A percentile compares a stretch with the other conserved stretches of the same genome.
Evolutionary conservation across 306 rosid genomes (phyloP).

Genomic region (peach (Prunus persica)): Prunus_persica_NCBIv2 NC_034011.1:2100501-2101000

Average conservation of each 20-base stretch:
- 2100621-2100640: constrained; percentile 94
- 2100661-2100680: constrained; percentile 88
- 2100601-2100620: constrained; percentile 73
- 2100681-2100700: neutral
- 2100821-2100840: constrained; percentile 5
- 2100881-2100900: constrained; percentile 91
- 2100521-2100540: constrained; percentile 94
- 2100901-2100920: constrained; percentile 84
- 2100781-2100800: neutral
- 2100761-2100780: neutral
- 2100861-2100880: constrained; percentile 79
- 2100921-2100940: constrained; percentile 94
- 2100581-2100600: constrained; percentile 64
- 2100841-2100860: constrained; percentile 88
- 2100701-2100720: neutral
- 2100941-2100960: constrained; percentile 73
- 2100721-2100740: neutral
- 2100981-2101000: constrained; percentile 84
- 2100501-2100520: constrained; percentile 91
- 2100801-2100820: neutral
- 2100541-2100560: constrained; percentile 86
- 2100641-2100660: constrained; percentile 92
- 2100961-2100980: constrained; percentile 58
- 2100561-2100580: constrained; percentile 83
- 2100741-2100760: too few species aligned